Evolutionary conservation across 768 basidiomycete genomes (phyloP).

Genomic region (Termitomyces sp.): DNA sequence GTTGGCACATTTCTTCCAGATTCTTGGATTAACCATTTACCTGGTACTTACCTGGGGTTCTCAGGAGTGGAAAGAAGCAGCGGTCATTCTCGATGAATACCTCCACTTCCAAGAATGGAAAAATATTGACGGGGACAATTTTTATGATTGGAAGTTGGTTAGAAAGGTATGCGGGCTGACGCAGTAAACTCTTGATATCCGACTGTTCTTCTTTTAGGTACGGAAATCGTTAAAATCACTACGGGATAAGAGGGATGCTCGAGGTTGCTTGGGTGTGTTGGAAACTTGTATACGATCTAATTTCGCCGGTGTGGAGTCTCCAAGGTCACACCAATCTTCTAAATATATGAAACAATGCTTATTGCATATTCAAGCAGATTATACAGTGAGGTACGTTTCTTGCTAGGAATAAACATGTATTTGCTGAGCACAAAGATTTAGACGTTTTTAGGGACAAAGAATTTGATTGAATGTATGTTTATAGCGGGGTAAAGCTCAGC

Average conservation of each 20-base stretch:
- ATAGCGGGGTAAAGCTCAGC: neutral
- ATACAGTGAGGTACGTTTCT: slow-evolving; percentile 80
- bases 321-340: slow-evolving; percentile 39
- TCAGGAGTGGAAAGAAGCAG: slow-evolving; percentile 86
- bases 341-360: neutral
- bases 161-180: slow-evolving; percentile 44
- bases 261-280: slow-evolving; percentile 83
- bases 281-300: slow-evolving; percentile 89
- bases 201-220: slow-evolving; percentile 33
- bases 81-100: slow-evolving; percentile 71
- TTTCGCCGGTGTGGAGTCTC: slow-evolving; percentile 89
- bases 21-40: neutral
- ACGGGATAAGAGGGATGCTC: slow-evolving; percentile 72
- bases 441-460: slow-evolving; percentile 92
- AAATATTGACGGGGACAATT: slow-evolving; percentile 75
- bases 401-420: slow-evolving; percentile 5
- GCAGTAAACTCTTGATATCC: neutral
- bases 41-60: no score
- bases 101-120: slow-evolving; percentile 92
- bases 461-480: slow-evolving; percentile 72
- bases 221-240: slow-evolving; percentile 64
- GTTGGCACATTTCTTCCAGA: slow-evolving; percentile 27
- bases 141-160: slow-evolving; percentile 88
- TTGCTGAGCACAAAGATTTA: slow-evolving; percentile 23
- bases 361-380: slow-evolving; percentile 38